Conservation (phyloP, 2,329 filamentous ascomycete genomes). For the Venturia aucupariae region DNA sequence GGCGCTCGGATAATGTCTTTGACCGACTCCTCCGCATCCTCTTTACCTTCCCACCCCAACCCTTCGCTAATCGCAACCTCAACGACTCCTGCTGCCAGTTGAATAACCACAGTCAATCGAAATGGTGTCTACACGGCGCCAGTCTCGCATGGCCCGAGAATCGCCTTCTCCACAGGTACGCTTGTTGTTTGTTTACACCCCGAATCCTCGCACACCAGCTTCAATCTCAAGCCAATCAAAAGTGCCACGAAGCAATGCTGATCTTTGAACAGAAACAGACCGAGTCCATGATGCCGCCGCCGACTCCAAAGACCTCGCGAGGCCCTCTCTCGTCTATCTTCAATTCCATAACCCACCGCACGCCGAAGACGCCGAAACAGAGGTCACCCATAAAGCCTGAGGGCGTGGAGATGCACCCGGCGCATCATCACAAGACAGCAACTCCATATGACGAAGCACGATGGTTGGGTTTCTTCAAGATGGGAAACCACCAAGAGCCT, state of each 20-base stretch:
- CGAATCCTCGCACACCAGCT: not conserved
- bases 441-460: conserved; percentile 71
- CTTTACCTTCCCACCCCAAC: not conserved
- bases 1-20: not conserved
- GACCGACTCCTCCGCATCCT: not conserved
- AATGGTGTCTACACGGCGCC: conserved; percentile 12
- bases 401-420: conserved; percentile 82
- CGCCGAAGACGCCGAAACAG: conserved; percentile 52
- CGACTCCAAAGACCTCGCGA: not conserved
- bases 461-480: conserved; percentile 71
- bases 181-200: not conserved
- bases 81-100: not conserved
- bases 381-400: conserved; percentile 60
- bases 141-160: conserved; percentile 1
- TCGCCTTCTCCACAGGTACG: conserved; percentile 6
- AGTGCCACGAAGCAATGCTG: conserved; percentile 7
- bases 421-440: conserved; percentile 63
- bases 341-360: conserved; percentile 21
- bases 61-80: not conserved
- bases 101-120: not conserved
- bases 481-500: conserved; percentile 48
- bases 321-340: conserved; percentile 13
- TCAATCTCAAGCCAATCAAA: not conserved
- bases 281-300: not conserved
- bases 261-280: not conserved